These are phyloP conservation scores for Waltergamsia citrina DNA, from an alignment of 2,329 filamentous ascomycete species.

Conservation along the genomic window DNA sequence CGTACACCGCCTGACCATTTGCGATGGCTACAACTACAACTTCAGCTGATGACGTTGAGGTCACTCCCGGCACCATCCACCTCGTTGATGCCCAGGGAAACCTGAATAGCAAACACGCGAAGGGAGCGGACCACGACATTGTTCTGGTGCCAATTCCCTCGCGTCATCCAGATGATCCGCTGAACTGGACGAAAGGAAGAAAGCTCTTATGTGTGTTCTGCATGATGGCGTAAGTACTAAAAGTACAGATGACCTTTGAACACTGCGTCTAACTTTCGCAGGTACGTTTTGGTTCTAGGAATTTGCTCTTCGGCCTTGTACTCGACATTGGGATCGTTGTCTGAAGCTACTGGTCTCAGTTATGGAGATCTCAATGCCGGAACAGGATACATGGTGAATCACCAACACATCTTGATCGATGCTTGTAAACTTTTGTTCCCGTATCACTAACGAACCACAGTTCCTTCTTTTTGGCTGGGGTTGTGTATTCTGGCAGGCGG, in stretches of 20 bases:
- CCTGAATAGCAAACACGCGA: slow-evolving; percentile 19
- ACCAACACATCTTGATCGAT: slow-evolving; percentile 2
- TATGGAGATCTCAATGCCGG: slow-evolving; percentile 26
- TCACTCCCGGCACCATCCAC: slow-evolving; percentile 31
- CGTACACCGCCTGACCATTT: too few relatives aligned
- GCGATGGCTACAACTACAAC: too few relatives aligned
- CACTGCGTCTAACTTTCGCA: slow-evolving; percentile 4
- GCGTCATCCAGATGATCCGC: slow-evolving; percentile 38
- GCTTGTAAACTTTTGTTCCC: too few relatives aligned
- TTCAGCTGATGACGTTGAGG: too few relatives aligned
- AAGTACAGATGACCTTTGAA: too few relatives aligned
- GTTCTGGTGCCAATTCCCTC: slow-evolving; percentile 45
- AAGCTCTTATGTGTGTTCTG: slow-evolving; percentile 22
- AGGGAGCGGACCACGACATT: slow-evolving; percentile 21
- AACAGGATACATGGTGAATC: slow-evolving; percentile 22
- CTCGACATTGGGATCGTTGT: slow-evolving; percentile 25
- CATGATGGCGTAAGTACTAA: slow-evolving; percentile 18
- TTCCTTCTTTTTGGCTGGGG: slow-evolving; percentile 35
- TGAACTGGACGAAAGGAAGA: slow-evolving; percentile 37
- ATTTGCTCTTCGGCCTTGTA: slow-evolving; percentile 29
- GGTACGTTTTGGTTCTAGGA: slow-evolving; percentile 27
- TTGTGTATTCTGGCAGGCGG: slow-evolving; percentile 36
- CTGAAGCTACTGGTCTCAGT: slow-evolving; percentile 18
- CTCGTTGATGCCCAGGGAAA: slow-evolving; percentile 26
- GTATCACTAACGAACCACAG: too few relatives aligned